These are phyloP conservation scores for Juncus inflexus DNA, from an alignment of 176 grass and related monocot species.

Conservation along the genomic window DNA sequence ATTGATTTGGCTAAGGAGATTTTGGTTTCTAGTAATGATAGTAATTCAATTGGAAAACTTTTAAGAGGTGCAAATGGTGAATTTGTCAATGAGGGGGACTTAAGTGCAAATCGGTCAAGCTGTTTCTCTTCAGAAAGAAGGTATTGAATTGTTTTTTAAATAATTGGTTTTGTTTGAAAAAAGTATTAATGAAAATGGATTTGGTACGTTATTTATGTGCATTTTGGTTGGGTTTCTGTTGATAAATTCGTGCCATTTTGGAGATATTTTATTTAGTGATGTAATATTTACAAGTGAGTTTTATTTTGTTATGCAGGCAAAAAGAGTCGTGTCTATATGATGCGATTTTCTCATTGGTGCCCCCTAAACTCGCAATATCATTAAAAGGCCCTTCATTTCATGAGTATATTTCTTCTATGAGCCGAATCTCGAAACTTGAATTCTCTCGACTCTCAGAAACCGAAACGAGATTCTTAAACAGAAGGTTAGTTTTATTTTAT, in stretches of 20 bases:
- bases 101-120: slow-evolving; percentile 38
- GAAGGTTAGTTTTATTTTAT: slow-evolving; percentile 40
- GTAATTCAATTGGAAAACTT: slow-evolving; percentile 54
- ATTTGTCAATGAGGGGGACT: slow-evolving; percentile 21
- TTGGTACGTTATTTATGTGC: no score
- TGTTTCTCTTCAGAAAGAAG: slow-evolving; percentile 38
- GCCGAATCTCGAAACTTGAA: slow-evolving; percentile 71
- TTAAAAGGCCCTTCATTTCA: slow-evolving; percentile 67
- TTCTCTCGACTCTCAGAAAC: slow-evolving; percentile 49
- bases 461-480: slow-evolving; percentile 30
- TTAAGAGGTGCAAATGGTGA: slow-evolving; percentile 32
- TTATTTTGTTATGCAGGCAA: slow-evolving; percentile 44
- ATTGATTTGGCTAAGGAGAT: slow-evolving; percentile 52
- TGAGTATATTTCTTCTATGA: slow-evolving; percentile 69
- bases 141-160: slow-evolving; percentile 38
- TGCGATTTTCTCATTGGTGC: slow-evolving; percentile 45
- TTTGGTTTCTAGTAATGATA: slow-evolving; percentile 50
- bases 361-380: slow-evolving; percentile 59
- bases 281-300: no score
- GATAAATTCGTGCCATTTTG: no score
- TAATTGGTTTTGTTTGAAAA: no score
- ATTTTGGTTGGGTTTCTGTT: no score
- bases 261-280: no score
- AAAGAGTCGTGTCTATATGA: slow-evolving; percentile 40
- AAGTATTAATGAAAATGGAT: no score